These are phyloP conservation scores for Phytophthora chlamydospora DNA, from an alignment of 352 stramenopile genomes.

Conservation along the genomic window DNA sequence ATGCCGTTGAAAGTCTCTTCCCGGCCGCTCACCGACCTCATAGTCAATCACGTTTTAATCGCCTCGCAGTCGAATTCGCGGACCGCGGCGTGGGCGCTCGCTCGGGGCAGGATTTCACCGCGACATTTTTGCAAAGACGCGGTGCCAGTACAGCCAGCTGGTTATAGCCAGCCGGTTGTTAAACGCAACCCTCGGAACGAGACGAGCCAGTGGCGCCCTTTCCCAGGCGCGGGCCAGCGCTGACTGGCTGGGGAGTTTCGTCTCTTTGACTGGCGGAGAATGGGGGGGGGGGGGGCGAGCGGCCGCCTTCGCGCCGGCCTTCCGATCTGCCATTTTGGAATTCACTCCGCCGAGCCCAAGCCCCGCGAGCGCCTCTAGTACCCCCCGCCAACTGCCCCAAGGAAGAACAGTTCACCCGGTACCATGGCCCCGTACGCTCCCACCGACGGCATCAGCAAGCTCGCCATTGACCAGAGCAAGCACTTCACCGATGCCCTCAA, in stretches of 20 bases:
- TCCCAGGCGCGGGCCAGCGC: constrained; percentile 21
- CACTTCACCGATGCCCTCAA: constrained; percentile 88
- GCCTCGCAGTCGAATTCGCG: neutral
- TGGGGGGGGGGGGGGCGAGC: neutral
- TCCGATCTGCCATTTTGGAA: constrained; percentile 71
- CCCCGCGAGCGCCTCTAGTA: constrained; percentile 42
- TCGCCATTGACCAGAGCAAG: constrained; percentile 91
- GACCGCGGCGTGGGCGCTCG: neutral
- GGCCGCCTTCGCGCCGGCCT: neutral
- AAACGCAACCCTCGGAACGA: constrained; percentile 25
- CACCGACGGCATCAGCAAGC: constrained; percentile 82
- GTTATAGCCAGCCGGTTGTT: constrained; percentile 14
- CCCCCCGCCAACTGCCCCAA: constrained; percentile 30
- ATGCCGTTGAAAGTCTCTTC: neutral
- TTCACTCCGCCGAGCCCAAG: constrained; percentile 63
- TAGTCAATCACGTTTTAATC: too few species aligned
- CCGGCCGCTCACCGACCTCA: neutral
- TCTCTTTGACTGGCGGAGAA: constrained; percentile 40
- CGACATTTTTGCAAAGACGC: constrained; percentile 25
- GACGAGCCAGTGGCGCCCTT: constrained; percentile 22
- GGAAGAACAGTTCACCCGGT: constrained; percentile 37
- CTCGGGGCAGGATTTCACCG: neutral
- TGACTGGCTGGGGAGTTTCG: constrained; percentile 41
- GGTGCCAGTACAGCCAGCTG: constrained; percentile 3
- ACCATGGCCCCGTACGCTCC: constrained; percentile 87